Base-by-base conservation (phyloP, 1,284 basidiomycete species). In the Cutaneotrichosporon sp. region DNA sequence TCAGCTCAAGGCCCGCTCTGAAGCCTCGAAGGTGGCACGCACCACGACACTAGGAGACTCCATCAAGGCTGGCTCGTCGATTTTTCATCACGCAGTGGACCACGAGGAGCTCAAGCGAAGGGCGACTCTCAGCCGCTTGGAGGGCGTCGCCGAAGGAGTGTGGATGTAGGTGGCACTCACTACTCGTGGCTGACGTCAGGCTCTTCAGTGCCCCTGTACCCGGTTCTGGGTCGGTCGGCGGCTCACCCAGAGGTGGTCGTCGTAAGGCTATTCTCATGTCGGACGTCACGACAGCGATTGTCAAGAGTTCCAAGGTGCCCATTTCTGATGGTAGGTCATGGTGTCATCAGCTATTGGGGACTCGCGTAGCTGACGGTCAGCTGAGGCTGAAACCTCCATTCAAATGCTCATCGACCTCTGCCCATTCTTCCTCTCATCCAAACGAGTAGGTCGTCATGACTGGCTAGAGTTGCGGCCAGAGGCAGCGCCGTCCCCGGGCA, bases 241-340 rank as follows among this genome's bases (percentile, higher is more conserved):
- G 61, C n/a, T 60, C 71, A 5, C 61, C 67, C 8, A 54, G 66
- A 14, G 61, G 62, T 4, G 55, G 69, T 41, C 60, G 75, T 38
- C 65, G 66, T 43, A 30, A 30, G 26, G 70, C 72, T 1, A 73
- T 76, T 47, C 72, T 67, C 8, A 55, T 76, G 53, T 41, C 55
- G 8, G 75, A 77, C 49, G 74, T 74, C 0, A 63, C 69, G 2
- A 65, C 69, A 17, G 62, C 72, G 15, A 63, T 77, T 12, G 71
- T 76, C 45, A 76, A 77, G 59, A 70, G 67, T 34, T 73, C 75
- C 35, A 76, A 75, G 51, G 71, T 69, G 20, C 75, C 74, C 10
- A 74, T 77, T 43, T 75, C 73, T 0, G 58, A 55, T 9, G 69
- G 73, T 73, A 49, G 46, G 69, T 65, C n/a, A 8, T 30, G n/a